These are phyloP conservation scores for Singerocomus rubriflavus DNA, from an alignment of 1,284 basidiomycete genomes.

Conservation along the genomic window DNA sequence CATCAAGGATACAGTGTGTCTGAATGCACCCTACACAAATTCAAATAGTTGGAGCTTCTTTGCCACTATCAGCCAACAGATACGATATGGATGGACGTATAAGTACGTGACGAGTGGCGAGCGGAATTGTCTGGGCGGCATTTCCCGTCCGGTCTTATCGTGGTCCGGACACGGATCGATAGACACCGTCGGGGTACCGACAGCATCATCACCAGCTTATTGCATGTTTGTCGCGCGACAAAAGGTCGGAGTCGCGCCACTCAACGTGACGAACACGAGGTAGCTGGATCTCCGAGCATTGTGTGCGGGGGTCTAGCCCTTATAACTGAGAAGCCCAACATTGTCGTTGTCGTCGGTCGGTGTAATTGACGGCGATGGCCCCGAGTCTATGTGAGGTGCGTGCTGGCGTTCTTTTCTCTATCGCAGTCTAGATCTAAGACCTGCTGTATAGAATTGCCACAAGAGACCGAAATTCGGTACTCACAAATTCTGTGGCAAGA, in stretches of 20 bases:
- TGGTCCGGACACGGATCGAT: slow-evolving; percentile 7
- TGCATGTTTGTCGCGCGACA: slow-evolving; percentile 4
- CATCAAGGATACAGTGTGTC: slow-evolving; percentile 30
- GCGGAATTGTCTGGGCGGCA: not conserved
- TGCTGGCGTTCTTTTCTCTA: not conserved
- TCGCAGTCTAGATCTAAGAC: slow-evolving; percentile 5
- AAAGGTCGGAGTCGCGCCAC: slow-evolving; percentile 9
- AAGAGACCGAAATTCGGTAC: slow-evolving; percentile 50
- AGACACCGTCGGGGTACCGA: slow-evolving; percentile 2
- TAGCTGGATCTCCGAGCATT: slow-evolving; percentile 3
- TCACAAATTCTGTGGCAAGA: slow-evolving; percentile 57
- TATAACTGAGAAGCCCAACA: slow-evolving; percentile 7
- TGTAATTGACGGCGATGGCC: slow-evolving; percentile 24
- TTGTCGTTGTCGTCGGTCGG: slow-evolving; percentile 6
- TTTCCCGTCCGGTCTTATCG: slow-evolving; percentile 20
- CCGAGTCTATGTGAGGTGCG: slow-evolving; percentile 31
- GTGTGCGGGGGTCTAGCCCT: slow-evolving; percentile 6
- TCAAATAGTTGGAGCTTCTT: slow-evolving; percentile 30
- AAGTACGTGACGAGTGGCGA: not conserved
- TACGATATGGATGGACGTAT: slow-evolving; percentile 12
- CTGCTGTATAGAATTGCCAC: slow-evolving; percentile 47
- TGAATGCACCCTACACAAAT: slow-evolving; percentile 16
- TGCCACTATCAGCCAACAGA: slow-evolving; percentile 20
- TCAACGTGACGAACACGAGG: slow-evolving; percentile 31
- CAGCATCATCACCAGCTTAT: slow-evolving; percentile 1